Base-by-base conservation (phyloP, 495 filamentous ascomycete species). In the Penicillium paxilli region DNA sequence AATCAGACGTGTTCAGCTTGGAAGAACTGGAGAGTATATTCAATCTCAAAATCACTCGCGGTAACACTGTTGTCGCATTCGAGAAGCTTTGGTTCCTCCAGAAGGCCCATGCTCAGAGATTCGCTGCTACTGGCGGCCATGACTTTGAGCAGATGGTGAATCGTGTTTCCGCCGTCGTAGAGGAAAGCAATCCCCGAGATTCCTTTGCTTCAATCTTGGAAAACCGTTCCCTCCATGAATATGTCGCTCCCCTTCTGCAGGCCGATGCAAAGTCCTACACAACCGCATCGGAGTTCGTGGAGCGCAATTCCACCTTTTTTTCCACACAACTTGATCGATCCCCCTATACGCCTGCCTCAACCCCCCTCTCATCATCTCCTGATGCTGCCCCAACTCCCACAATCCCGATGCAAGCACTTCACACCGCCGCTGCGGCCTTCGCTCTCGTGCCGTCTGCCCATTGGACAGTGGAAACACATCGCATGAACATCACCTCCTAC, bases 1-100 rank as follows among this genome's bases (percentile, higher is more conserved):
- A 76, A 17, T 78, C 75, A 7, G 90, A 95, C 63, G 70, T 92
- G 33, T 85, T 96, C 75, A 76, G 71, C 28, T 61, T 96, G 51
- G 62, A 86, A 11, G 80, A 88, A 11, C 82, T 98, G 51, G 74
- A 91, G 9, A 63, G 83, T 10, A 84, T 84, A 55, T 96, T 97
- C 63, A 81, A 83, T 53, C 73, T 94, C 55, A 86, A 88, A 60
- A 92, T 96, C 65, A 97, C 90, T 12, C 87, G 85, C 55, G 93
- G 94, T 8, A 91, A 98, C 70, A 88, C 90, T n/a, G 83, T 85
- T 10, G 89, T 96, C 21, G 81, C 83, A n/a, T 81, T 87, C 48
- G 83, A 82, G 44, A 98, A 98, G 63, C 80, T 97, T 9, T 78
- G 79, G 61, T 91, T 85, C 65, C 77, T 98, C 11, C 92, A 98